A percentile compares a stretch with the other conserved stretches of the same genome.
Conservation (phyloP, 345 rosid species). For the Eucalyptus caleyi region DNA sequence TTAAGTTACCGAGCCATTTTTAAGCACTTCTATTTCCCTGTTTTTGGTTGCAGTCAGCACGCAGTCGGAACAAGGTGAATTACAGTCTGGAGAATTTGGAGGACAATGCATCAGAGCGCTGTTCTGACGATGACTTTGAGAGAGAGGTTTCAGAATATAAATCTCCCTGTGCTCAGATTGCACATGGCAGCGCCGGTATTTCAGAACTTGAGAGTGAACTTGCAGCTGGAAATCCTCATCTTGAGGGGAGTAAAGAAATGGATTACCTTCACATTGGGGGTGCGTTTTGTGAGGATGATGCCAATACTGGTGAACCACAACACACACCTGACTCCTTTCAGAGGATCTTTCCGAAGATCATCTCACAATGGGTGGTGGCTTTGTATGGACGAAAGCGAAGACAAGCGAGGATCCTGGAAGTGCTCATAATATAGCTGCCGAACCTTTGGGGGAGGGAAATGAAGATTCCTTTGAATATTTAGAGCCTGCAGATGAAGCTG, state of each 20-base stretch:
- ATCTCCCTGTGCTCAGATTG: neutral
- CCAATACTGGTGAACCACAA: conserved; percentile 9
- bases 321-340: conserved; percentile 1
- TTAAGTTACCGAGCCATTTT: neutral
- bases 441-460: neutral
- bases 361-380: conserved; percentile 55
- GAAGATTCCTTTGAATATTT: neutral
- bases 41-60: conserved; percentile 40
- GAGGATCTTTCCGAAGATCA: conserved; percentile 21
- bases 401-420: conserved; percentile 3
- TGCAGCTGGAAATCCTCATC: conserved; percentile 1
- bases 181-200: neutral
- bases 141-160: neutral
- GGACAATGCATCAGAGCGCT: conserved; percentile 19
- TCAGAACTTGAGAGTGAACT: neutral
- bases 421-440: neutral
- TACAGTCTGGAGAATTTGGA: conserved; percentile 27
- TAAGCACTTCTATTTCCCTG: neutral
- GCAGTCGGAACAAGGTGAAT: conserved; percentile 43
- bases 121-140: neutral
- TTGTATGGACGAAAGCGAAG: conserved; percentile 46
- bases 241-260: neutral
- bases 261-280: conserved; percentile 34
- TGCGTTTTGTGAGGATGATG: conserved; percentile 43
- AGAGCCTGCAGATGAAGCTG: neutral